These are phyloP conservation scores for Hsuehochloa calcarea DNA, from an alignment of 176 grass and related monocot genomes.

Conservation along the genomic window DNA sequence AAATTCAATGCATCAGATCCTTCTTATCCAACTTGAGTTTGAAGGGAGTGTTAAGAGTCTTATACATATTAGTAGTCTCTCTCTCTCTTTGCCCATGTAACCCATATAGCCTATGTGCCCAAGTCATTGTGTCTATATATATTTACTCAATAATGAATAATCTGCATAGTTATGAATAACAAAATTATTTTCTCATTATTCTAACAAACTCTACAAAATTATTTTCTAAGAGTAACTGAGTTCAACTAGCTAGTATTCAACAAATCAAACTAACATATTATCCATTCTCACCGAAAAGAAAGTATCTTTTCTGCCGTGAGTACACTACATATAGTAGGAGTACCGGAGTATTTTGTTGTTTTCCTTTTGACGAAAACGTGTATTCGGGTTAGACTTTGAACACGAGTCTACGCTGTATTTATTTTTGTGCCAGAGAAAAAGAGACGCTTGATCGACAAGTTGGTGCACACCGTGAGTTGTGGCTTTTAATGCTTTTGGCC, in stretches of 20 bases:
- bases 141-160: no score
- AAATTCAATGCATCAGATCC: no score
- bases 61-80: no score
- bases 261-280: not conserved
- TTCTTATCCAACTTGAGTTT: no score
- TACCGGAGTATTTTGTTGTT: not conserved
- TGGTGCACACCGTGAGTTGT: conserved; percentile 37
- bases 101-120: no score
- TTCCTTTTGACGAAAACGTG: not conserved
- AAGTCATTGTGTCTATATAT: no score
- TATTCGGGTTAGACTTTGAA: conserved; percentile 42
- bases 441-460: conserved; percentile 16
- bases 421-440: not conserved
- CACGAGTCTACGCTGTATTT: conserved; percentile 32
- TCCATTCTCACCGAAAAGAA: no score
- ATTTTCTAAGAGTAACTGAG: no score
- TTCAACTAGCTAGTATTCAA: not conserved
- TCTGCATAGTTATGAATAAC: no score
- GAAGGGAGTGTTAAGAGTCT: no score
- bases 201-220: not conserved
- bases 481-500: conserved; percentile 60
- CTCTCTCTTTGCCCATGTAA: no score
- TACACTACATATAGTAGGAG: not conserved
- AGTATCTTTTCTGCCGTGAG: not conserved
- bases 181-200: no score